These are phyloP conservation scores for Backusella psychrophila DNA, from an alignment of 192 early-diverging fungal genomes.

Conservation along the genomic window DNA sequence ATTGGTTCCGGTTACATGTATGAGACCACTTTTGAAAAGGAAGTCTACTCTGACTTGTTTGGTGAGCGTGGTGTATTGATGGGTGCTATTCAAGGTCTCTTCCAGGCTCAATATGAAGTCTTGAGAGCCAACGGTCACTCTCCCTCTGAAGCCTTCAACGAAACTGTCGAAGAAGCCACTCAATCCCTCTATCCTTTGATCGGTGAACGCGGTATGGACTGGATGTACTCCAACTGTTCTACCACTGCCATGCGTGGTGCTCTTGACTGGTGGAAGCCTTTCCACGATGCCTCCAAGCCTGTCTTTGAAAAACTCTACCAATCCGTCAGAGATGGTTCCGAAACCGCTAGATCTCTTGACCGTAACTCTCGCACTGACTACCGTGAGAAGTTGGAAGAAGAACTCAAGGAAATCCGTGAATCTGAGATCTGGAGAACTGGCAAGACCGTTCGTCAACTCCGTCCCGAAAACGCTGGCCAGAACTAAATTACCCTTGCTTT, in stretches of 20 bases:
- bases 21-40: conserved; percentile 96
- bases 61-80: conserved; percentile 98
- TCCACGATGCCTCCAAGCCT: conserved; percentile 91
- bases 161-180: conserved; percentile 99
- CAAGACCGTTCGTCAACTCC: conserved; percentile 80
- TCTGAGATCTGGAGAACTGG: conserved; percentile 94
- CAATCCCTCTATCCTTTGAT: conserved; percentile 97
- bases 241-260: conserved; percentile 96
- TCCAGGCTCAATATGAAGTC: conserved; percentile 96
- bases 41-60: conserved; percentile 94
- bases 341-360: conserved; percentile 80
- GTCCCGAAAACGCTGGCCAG: conserved; percentile 76
- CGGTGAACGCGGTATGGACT: conserved; percentile 91
- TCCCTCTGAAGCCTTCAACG: conserved; percentile 99
- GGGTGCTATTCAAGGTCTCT: conserved; percentile 97
- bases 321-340: conserved; percentile 81
- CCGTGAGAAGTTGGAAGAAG: conserved; percentile 87
- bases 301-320: conserved; percentile 92
- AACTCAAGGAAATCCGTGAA: conserved; percentile 86
- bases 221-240: conserved; percentile 98
- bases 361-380: conserved; percentile 92
- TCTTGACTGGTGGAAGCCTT: conserved; percentile 94
- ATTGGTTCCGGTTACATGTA: conserved; percentile 97
- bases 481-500: conserved; percentile 12
- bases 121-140: conserved; percentile 88